Evolutionary conservation across 1,284 basidiomycete genomes (phyloP).

Genomic region (Phellinidium pouzarii): DNA sequence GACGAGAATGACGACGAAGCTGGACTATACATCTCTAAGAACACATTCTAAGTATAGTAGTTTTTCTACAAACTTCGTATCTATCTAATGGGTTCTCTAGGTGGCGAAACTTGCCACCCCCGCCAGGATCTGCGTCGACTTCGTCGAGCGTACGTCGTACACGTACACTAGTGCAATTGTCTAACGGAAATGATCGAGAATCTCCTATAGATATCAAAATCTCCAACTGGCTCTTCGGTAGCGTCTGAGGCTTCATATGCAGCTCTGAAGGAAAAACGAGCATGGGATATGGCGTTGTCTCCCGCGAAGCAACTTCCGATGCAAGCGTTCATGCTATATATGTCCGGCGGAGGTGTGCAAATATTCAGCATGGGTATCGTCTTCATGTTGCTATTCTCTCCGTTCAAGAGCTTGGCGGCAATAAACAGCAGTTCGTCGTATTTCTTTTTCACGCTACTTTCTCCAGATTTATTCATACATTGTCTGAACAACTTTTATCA

Average conservation of each 20-base stretch:
- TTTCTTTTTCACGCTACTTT: background rate
- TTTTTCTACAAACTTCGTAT: background rate
- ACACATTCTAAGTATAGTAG: slow-evolving; percentile 28
- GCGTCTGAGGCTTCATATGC: slow-evolving; percentile 44
- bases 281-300: slow-evolving; percentile 81
- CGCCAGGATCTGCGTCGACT: slow-evolving; percentile 48
- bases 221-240: slow-evolving; percentile 22
- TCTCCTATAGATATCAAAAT: slow-evolving; percentile 26
- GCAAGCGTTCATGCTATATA: slow-evolving; percentile 95
- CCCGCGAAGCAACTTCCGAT: slow-evolving; percentile 87
- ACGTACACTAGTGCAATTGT: background rate
- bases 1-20: slow-evolving; percentile 19
- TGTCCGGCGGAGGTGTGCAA: slow-evolving; percentile 89
- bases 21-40: slow-evolving; percentile 35
- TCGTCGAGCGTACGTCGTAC: slow-evolving; percentile 12
- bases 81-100: slow-evolving; percentile 27
- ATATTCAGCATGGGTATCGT: slow-evolving; percentile 93
- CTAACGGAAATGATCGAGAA: slow-evolving; percentile 25
- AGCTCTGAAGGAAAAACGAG: slow-evolving; percentile 69
- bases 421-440: slow-evolving; percentile 64
- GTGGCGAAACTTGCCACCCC: slow-evolving; percentile 54
- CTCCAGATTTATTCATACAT: background rate
- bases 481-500: too few species aligned
- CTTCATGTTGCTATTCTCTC: slow-evolving; percentile 79
- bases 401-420: slow-evolving; percentile 70